These are phyloP conservation scores for Xerocomus spinulosus DNA, from an alignment of 768 basidiomycete species.

Conservation along the genomic window DNA sequence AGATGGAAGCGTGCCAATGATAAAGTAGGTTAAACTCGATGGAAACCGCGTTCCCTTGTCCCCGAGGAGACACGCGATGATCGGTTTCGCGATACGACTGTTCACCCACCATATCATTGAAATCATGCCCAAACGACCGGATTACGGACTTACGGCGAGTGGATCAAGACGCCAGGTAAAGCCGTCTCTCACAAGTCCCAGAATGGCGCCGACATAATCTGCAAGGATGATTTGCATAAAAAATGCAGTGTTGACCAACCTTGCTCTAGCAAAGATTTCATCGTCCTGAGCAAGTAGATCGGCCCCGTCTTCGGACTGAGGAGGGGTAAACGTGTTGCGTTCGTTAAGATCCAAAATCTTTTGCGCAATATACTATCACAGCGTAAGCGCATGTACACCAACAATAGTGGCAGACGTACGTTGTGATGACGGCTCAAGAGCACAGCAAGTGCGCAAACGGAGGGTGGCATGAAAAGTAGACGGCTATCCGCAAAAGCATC, in stretches of 20 bases:
- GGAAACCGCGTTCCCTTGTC: conserved; percentile 72
- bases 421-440: conserved; percentile 73
- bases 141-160: conserved; percentile 40
- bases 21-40: conserved; percentile 66
- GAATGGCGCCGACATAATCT: conserved; percentile 74
- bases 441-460: conserved; percentile 61
- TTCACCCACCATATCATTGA: neutral
- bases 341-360: conserved; percentile 70
- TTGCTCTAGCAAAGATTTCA: conserved; percentile 70
- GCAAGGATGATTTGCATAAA: conserved; percentile 65
- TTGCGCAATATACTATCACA: conserved; percentile 59
- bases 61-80: conserved; percentile 56
- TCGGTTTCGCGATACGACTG: conserved; percentile 47
- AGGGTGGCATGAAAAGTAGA: conserved; percentile 68
- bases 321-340: conserved; percentile 37
- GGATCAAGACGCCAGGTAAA: conserved; percentile 66
- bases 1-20: conserved; percentile 64
- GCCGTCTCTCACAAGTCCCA: conserved; percentile 64
- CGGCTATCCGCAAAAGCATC: conserved; percentile 69
- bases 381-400: conserved; percentile 5
- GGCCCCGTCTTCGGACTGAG: conserved; percentile 13
- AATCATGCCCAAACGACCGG: neutral
- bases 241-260: conserved; percentile 68
- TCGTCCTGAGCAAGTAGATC: conserved; percentile 53
- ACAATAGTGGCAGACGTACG: conserved; percentile 34